phyloP scores from a whole-genome alignment of 345 rosid species.

The Eucalyptus pumila region DNA sequence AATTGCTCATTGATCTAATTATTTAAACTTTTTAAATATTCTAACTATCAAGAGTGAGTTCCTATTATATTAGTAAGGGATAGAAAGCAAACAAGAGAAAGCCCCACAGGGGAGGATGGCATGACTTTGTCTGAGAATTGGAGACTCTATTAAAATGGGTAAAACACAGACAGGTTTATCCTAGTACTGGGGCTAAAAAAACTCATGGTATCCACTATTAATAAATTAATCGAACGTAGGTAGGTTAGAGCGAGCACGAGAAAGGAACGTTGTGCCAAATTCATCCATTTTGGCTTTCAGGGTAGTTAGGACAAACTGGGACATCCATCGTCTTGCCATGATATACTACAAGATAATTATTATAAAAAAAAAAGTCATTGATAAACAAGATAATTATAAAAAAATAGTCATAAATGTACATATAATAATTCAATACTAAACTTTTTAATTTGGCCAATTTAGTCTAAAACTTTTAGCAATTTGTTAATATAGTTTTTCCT shows the following conservation, averaged over 20 bases:
- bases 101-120: background rate
- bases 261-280: background rate
- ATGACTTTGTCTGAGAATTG: background rate
- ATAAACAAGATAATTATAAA: background rate
- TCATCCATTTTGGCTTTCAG: background rate
- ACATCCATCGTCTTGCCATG: background rate
- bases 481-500: no score
- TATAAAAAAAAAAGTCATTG: no score
- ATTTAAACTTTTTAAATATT: background rate
- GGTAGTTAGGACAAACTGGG: background rate
- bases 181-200: background rate
- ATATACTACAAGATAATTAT: background rate
- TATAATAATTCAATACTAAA: accelerated
- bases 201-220: background rate
- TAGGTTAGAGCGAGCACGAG: background rate
- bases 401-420: background rate
- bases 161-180: background rate
- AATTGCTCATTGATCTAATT: no score
- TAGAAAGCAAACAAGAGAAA: background rate
- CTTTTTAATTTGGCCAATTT: background rate
- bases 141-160: background rate
- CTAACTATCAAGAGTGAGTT: background rate
- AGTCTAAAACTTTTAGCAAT: no score
- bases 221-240: background rate
- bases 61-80: background rate